Evolutionary conservation across 192 early-diverging fungal genomes (phyloP), one percentile per base, ranked within the genome.

Genomic region (Funneliformis mosseae): DNA sequence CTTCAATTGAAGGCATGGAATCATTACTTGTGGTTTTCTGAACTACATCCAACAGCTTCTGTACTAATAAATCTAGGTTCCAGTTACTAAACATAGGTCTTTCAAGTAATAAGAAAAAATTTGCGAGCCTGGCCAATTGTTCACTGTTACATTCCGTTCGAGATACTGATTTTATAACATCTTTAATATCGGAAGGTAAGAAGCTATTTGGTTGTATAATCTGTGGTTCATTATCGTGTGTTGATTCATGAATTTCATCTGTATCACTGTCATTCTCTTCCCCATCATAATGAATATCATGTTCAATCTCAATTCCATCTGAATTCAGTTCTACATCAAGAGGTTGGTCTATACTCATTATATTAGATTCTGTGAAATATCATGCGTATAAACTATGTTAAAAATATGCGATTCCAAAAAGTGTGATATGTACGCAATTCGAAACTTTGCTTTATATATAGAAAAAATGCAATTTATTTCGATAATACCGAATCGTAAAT

Each of bases 341-440:
- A 39, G 67, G 67, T 39, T 69, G 67, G 18, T 69, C 67, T 38
- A 69, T 39, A 39, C 38, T 69, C 67, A 69, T 69, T 21, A 69
- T 39, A 69, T 69, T 55, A 16, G 50, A 55, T 21, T 55, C 50
- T 55, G 21, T 55, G 18, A 55, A 55, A 55, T 55, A 55, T 18
- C 14, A 50, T 12, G 18, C 43, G 43, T 45, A 9, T 45, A 45
- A 50, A 50, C 16, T 16, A 50, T 50, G 48, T 50, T 50, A 50
- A 50, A 18, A 50, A 16, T 21, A 50, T 50, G 4, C 5, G 12
- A 45, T 50, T 50, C 5, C 3, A 50, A n/a, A 55, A n/a, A 0
- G 50, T 39, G 8, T 27, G 25, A 64, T 64, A 28, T 23, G 25
- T 64, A 21, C 27, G 7, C 11, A 64, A 0, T 66, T 66, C 27